These are phyloP conservation scores for Polyporus tsugae DNA, from an alignment of 1,284 basidiomycete species.

Conservation along the genomic window DNA sequence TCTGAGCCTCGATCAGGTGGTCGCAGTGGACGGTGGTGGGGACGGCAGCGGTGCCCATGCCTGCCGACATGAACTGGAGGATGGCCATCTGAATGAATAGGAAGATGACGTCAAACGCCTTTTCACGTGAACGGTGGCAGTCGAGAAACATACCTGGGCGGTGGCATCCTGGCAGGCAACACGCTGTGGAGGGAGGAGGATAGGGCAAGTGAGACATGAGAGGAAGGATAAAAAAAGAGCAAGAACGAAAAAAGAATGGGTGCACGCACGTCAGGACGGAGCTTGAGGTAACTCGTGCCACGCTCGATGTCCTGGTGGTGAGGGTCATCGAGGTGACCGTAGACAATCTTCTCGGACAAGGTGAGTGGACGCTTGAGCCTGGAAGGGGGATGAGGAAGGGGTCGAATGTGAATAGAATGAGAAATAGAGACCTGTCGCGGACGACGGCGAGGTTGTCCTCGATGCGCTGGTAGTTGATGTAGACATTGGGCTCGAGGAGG, in stretches of 20 bases:
- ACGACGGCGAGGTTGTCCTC: conserved; percentile 93
- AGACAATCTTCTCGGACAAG: conserved; percentile 98
- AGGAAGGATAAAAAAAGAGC: conserved; percentile 6
- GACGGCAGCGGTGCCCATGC: conserved; percentile 96
- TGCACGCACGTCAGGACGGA: conserved; percentile 88
- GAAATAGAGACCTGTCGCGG: conserved; percentile 75
- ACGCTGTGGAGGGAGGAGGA: conserved; percentile 62
- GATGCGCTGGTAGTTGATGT: conserved; percentile 98
- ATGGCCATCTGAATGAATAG: conserved; percentile 86
- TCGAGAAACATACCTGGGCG: conserved; percentile 65
- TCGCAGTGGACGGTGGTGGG: conserved; percentile 99
- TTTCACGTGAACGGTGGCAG: conserved; percentile 19
- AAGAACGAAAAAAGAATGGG: neutral
- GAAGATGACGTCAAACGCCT: conserved; percentile 36
- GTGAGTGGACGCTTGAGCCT: conserved; percentile 95
- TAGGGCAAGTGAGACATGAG: conserved; percentile 15
- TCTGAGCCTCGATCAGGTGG: conserved; percentile 98
- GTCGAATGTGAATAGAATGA: conserved; percentile 1
- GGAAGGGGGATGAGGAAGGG: neutral
- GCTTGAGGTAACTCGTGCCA: conserved; percentile 93
- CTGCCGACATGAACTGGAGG: conserved; percentile 99
- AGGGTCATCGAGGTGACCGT: conserved; percentile 97
- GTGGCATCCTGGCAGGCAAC: conserved; percentile 99
- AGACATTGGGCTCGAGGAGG: conserved; percentile 84
- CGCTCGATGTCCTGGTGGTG: conserved; percentile 89